Evolutionary conservation across 768 basidiomycete species (phyloP).

Genomic region (Lactifluus rugatus): DNA sequence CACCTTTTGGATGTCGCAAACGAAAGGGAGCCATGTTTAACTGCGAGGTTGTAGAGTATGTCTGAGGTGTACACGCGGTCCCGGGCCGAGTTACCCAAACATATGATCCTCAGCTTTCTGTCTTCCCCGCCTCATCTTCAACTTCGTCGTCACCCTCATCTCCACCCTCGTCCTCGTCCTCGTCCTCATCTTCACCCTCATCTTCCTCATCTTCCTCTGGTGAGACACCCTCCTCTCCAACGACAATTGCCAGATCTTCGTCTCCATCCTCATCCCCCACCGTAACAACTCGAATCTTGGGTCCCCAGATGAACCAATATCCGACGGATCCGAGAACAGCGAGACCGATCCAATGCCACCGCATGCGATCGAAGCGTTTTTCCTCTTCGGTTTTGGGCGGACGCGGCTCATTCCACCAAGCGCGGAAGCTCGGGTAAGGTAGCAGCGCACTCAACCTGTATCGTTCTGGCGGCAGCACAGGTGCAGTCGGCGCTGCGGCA

Average conservation of each 20-base stretch:
- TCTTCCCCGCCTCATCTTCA: not conserved
- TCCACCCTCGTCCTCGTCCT: constrained; percentile 9
- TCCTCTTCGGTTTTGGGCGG: constrained; percentile 33
- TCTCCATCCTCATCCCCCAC: constrained; percentile 3
- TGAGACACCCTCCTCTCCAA: not conserved
- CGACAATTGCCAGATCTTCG: not conserved
- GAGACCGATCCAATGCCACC: constrained; percentile 45
- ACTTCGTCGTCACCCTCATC: not conserved
- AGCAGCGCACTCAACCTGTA: constrained; percentile 28
- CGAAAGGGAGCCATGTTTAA: constrained; percentile 58
- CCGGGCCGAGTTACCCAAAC: not conserved
- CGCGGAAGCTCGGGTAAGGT: constrained; percentile 20
- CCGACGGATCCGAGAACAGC: constrained; percentile 33
- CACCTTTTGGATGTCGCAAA: constrained; percentile 77
- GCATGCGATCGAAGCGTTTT: constrained; percentile 36
- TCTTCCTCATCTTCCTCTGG: constrained; percentile 15
- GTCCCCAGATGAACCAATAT: constrained; percentile 24
- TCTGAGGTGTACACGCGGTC: not conserved
- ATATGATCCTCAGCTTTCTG: not conserved
- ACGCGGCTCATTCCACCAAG: constrained; percentile 24
- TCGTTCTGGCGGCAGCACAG: constrained; percentile 24
- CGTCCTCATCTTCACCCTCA: constrained; percentile 13
- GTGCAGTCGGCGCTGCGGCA: constrained; percentile 24
- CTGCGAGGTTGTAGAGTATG: not conserved
- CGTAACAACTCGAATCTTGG: not conserved